Percentiles rank a stretch among this genome's conserved stretches.
Evolutionary conservation across 2,329 filamentous ascomycete species (phyloP).

Genomic region (Fusarium tuaranense): DNA sequence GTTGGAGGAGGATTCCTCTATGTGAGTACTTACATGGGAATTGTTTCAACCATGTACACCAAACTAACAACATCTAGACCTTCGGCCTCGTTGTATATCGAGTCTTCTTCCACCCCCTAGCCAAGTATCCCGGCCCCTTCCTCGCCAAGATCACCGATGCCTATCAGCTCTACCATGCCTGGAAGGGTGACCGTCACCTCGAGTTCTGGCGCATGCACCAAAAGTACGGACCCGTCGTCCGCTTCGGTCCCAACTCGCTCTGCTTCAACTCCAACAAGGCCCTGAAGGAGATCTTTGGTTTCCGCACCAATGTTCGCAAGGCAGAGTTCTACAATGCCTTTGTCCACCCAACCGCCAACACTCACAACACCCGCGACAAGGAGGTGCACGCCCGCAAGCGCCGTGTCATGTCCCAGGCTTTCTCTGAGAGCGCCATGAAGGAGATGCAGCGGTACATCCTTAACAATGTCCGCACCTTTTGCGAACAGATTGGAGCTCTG

Average conservation of each 20-base stretch:
- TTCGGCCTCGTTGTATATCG: conserved; percentile 64
- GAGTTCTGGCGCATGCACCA: conserved; percentile 78
- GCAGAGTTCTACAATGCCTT: conserved; percentile 80
- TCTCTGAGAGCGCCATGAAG: conserved; percentile 74
- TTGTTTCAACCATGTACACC: not conserved
- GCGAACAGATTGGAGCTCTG: conserved; percentile 63
- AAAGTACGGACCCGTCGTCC: conserved; percentile 79
- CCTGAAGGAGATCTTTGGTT: conserved; percentile 75
- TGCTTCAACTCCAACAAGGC: conserved; percentile 81
- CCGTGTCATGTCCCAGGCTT: conserved; percentile 77
- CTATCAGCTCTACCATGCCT: conserved; percentile 79
- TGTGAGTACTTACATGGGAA: conserved; percentile 50
- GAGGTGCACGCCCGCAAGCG: conserved; percentile 76
- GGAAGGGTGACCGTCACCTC: conserved; percentile 79
- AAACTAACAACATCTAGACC: conserved; percentile 46
- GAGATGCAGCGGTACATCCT: conserved; percentile 77
- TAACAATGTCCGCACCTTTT: conserved; percentile 74
- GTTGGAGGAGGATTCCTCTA: conserved; percentile 53
- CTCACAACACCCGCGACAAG: conserved; percentile 79
- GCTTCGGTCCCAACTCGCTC: conserved; percentile 81
- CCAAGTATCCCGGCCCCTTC: conserved; percentile 73
- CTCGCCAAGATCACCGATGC: conserved; percentile 73
- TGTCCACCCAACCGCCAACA: conserved; percentile 77
- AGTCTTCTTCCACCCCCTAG: conserved; percentile 72
- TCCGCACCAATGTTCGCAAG: conserved; percentile 73